Conservation (phyloP, 1,284 basidiomycete species). For the Stygiomarasmius scandens region DNA sequence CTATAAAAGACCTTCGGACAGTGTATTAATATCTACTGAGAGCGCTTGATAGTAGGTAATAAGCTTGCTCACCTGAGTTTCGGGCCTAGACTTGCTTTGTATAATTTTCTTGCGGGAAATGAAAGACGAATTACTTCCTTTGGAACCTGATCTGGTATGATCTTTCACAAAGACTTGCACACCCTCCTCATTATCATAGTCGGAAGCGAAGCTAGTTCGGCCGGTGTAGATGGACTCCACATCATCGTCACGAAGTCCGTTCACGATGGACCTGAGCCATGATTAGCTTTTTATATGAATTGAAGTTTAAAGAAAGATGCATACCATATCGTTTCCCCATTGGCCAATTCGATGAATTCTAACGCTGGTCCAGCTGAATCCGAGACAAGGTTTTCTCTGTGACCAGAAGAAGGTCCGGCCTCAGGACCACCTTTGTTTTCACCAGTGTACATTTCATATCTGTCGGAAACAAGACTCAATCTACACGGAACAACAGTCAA, state of each 20-base stretch:
- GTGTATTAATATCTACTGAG: slow-evolving; percentile 19
- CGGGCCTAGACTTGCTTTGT: slow-evolving; percentile 61
- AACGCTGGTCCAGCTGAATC: slow-evolving; percentile 63
- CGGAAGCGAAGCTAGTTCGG: slow-evolving; percentile 73
- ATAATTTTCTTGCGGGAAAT: slow-evolving; percentile 58
- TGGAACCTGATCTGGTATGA: slow-evolving; percentile 66
- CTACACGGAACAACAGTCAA: slow-evolving; percentile 20
- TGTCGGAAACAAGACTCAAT: slow-evolving; percentile 30
- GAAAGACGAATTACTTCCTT: slow-evolving; percentile 60
- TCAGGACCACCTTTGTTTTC: slow-evolving; percentile 44
- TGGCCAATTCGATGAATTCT: slow-evolving; percentile 78
- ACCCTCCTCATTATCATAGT: slow-evolving; percentile 64
- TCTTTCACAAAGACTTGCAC: slow-evolving; percentile 75
- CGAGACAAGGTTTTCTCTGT: slow-evolving; percentile 19
- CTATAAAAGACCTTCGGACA: slow-evolving; percentile 73
- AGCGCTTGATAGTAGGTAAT: slow-evolving; percentile 15
- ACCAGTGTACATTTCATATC: slow-evolving; percentile 79
- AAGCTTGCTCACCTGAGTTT: slow-evolving; percentile 68
- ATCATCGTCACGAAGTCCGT: slow-evolving; percentile 78
- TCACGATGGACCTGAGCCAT: slow-evolving; percentile 73
- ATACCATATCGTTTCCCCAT: slow-evolving; percentile 82
- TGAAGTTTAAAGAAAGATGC: slow-evolving; percentile 24
- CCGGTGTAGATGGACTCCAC: slow-evolving; percentile 66
- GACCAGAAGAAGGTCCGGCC: slow-evolving; percentile 16
- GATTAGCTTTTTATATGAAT: slow-evolving; percentile 14